Percentiles rank a stretch among this genome's conserved stretches.
Evolutionary conservation across 2,329 filamentous ascomycete species (phyloP).

Genomic region (Thelonectria olida): DNA sequence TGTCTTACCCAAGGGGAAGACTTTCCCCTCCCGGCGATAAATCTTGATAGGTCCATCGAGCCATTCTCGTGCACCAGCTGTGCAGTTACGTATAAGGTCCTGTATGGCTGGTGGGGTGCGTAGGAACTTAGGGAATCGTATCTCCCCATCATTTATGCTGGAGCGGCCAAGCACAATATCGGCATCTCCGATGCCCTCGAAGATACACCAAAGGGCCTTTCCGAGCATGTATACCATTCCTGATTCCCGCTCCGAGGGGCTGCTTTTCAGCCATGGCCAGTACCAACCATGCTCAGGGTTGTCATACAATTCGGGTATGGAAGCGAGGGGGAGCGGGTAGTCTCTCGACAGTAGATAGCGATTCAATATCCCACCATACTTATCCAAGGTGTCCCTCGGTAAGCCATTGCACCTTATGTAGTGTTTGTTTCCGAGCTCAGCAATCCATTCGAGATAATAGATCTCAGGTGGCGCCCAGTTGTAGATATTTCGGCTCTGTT

Average conservation of each 20-base stretch:
- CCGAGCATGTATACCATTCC: neutral
- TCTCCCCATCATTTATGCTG: neutral
- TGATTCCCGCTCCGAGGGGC: neutral
- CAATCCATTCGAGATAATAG: neutral
- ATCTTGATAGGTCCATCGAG: neutral
- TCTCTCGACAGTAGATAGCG: neutral
- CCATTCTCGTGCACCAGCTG: neutral
- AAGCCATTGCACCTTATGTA: neutral
- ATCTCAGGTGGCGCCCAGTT: neutral
- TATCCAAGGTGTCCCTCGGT: neutral
- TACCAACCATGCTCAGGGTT: neutral
- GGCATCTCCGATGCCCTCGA: neutral
- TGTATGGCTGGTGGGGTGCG: neutral
- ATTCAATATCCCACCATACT: neutral
- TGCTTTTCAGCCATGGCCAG: neutral
- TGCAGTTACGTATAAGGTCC: neutral
- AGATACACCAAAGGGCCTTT: neutral
- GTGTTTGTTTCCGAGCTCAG: neutral
- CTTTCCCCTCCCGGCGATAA: neutral
- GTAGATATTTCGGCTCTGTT: too few relatives aligned
- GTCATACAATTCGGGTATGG: neutral
- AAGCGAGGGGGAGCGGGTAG: neutral
- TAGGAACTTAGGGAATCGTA: neutral
- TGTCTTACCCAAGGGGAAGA: neutral
- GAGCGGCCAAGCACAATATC: neutral